Base-by-base conservation (phyloP, 2,329 filamentous ascomycete species). In the Malbranchea zuffiana region DNA sequence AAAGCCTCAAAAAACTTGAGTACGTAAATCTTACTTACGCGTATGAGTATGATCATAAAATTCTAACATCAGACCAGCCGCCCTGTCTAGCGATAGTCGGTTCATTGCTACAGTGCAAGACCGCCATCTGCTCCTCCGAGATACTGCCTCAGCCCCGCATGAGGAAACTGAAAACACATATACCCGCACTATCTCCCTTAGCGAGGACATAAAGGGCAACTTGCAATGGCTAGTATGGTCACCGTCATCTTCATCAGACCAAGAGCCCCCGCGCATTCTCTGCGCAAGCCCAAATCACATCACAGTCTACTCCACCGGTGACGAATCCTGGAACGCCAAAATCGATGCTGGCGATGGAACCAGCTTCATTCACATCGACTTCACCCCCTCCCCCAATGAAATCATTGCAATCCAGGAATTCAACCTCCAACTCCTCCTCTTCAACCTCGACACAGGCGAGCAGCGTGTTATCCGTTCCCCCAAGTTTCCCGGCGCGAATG, bases 281-380 rank as follows among this genome's bases (percentile, higher is more conserved):
- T 56, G 47, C 29, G 53, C 53, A 16, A 61, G 50, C 29, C 51
- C 56, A 21, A 47, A 45, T 26, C 56, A 55, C 27, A 50, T 63
- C 35, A 49, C 55, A 5, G 44, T 61, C 16, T 62, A 56, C 56
- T 51, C 61, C 37, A 30, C 61, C 13, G 37, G 54, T n/a, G 51
- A 60, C 4, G 43, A 62, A 26, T 50, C 55, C 37, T 52, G 54
- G 43, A 47, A 54, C 15, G 61, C 59, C 6, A 56, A 62, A 25
- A 61, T 64, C n/a, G 58, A 62, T 33, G 55, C 52, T 24, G 46
- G 62, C 16, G 61, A 64, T 20, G 47, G 54, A 0, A 51, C 53
- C 2, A 46, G 46, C n/a, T 42, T 61, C 33, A 51, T 40, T 6
- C 41, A 57, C 11, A 45, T 59, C 11, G 61, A 62, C 19, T 64